Evolutionary conservation across 2,329 filamentous ascomycete genomes (phyloP), one percentile per base, ranked within the genome.

Genomic region (Helotiales sp.): DNA sequence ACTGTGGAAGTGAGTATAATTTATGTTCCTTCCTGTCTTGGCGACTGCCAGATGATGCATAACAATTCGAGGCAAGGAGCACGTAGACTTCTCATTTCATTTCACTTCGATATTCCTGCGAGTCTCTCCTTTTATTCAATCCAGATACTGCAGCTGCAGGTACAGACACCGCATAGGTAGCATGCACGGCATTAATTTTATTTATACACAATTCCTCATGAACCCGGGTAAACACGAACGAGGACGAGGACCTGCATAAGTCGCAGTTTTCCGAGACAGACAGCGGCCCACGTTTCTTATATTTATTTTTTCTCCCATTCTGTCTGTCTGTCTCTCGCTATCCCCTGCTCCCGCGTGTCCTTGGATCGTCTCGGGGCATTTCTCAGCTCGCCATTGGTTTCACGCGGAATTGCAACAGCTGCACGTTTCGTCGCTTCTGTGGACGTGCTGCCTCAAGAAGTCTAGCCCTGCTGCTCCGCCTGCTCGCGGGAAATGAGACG

Each of bases 401-500:
- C 26, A n/a, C 37, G 37, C 32, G 37, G 57, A 47, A 60, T 45
- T 58, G 13, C 1, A 22, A 11, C 26, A 57, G 24, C n/a, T 24
- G 52, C 52, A 57, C 37, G 57, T 43, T 60, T 60, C 22, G 15
- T 20, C 13, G 17, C 28, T 15, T 52, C 47, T 63, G 17, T 37
- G 61, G 61, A 65, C 61, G 52, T 55, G 37, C 45, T 64, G n/a
- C 68, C 58, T n/a, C 32, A 13, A 54, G 28, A 34, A 52, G 65
- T 34, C 37, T 68, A 66, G 65, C 68, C 49, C 15, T 17, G 59
- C 43, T 24, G 20, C n/a, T 40, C 17, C 17, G n/a, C 17, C 40
- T 45, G 40, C 40, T 20, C n/a, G n/a, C 24, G 63, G 66, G 68
- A 70, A 70, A 70, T 70, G 60, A 70, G 66, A 32, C 40, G 57